phyloP scores from a whole-genome alignment of 805 yeast species.

The Suhomyces faveliae region DNA sequence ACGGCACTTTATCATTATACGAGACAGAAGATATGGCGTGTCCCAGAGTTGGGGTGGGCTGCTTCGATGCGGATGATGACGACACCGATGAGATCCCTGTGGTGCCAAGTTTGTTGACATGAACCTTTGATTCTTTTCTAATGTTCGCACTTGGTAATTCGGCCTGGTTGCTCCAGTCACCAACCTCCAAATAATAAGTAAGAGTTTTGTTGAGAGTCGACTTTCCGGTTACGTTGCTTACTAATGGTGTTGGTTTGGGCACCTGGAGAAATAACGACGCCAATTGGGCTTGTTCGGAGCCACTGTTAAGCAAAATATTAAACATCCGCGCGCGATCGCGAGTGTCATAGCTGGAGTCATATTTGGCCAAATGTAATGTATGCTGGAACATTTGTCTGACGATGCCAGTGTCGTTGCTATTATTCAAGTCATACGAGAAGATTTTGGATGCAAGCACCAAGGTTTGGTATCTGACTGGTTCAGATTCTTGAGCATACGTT shows the following conservation, averaged over 20 bases:
- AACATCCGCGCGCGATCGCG: slow-evolving; percentile 84
- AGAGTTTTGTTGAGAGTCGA: slow-evolving; percentile 2
- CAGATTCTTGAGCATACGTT: slow-evolving; percentile 52
- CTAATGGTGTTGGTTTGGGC: slow-evolving; percentile 64
- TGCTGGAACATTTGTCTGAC: slow-evolving; percentile 56
- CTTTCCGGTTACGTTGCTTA: slow-evolving; percentile 7
- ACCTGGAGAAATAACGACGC: slow-evolving; percentile 73
- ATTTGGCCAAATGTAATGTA: slow-evolving; percentile 62
- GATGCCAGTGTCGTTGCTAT: slow-evolving; percentile 10
- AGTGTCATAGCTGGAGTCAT: slow-evolving; percentile 72
- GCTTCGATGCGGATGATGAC: slow-evolving; percentile 12
- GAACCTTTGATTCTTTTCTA: slow-evolving; percentile 25
- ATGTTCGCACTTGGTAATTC: slow-evolving; percentile 30
- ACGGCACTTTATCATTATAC: slow-evolving; percentile 1
- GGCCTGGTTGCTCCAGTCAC: slow-evolving; percentile 46
- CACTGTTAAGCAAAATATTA: slow-evolving; percentile 54
- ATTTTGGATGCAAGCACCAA: slow-evolving; percentile 74
- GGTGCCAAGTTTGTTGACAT: slow-evolving; percentile 10
- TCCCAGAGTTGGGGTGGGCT: slow-evolving; percentile 19
- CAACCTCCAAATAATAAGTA: slow-evolving; percentile 25
- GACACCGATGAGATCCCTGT: slow-evolving; percentile 10
- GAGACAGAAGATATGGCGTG: slow-evolving; percentile 27
- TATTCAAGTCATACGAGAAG: slow-evolving; percentile 53
- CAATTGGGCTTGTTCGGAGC: slow-evolving; percentile 46
- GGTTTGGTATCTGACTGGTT: slow-evolving; percentile 65